phyloP scores from a whole-genome alignment of 2,329 filamentous ascomycete species.

The Aspergillus eucalypticola region DNA sequence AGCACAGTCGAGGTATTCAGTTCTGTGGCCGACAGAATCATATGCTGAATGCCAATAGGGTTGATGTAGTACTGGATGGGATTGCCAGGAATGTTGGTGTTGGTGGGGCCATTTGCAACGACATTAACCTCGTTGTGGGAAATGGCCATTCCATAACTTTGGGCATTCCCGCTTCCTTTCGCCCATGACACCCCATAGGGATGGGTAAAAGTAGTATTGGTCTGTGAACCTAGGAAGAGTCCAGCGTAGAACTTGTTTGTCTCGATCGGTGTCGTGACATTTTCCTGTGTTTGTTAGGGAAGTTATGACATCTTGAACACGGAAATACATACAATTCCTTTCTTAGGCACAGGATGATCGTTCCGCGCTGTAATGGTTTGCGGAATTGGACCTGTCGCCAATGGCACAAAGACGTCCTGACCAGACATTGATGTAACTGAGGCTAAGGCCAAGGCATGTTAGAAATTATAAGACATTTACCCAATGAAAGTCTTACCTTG shows the following conservation, averaged over 20 bases:
- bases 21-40: conserved; percentile 77
- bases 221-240: conserved; percentile 74
- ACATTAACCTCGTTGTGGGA: conserved; percentile 71
- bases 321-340: conserved; percentile 38
- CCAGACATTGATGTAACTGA: conserved; percentile 27
- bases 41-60: conserved; percentile 76
- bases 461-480: not conserved
- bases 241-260: conserved; percentile 71
- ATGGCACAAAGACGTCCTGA: conserved; percentile 47
- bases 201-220: conserved; percentile 69
- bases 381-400: conserved; percentile 42
- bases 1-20: conserved; percentile 62
- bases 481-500: conserved; percentile 9
- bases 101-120: conserved; percentile 63
- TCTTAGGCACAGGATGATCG: conserved; percentile 46
- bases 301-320: not conserved
- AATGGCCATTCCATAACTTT: conserved; percentile 75
- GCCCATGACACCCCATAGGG: conserved; percentile 72
- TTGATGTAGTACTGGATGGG: conserved; percentile 75
- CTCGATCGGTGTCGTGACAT: conserved; percentile 39
- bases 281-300: conserved; percentile 27
- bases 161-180: conserved; percentile 61
- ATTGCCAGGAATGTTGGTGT: conserved; percentile 53
- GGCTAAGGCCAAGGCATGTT: conserved; percentile 6
- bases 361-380: conserved; percentile 38